Conservation (phyloP, 2,329 filamentous ascomycete genomes). For the Aspergillus neoniger region DNA sequence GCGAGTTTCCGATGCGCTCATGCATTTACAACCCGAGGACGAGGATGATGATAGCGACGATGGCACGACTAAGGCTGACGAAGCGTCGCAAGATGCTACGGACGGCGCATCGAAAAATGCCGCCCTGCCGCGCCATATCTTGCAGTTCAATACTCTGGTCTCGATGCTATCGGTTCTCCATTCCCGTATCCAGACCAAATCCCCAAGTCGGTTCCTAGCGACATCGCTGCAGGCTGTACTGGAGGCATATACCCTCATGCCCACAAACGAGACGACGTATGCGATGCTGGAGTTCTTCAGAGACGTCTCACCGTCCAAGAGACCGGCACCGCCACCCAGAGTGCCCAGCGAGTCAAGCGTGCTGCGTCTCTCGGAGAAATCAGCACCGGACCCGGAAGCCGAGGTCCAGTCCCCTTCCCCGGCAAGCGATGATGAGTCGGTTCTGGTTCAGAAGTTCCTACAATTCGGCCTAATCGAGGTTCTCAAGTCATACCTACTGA, state of each 20-base stretch:
- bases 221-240: constrained; percentile 64
- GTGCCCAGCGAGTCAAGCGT: constrained; percentile 53
- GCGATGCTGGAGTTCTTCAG: constrained; percentile 61
- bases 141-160: constrained; percentile 46
- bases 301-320: constrained; percentile 57
- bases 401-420: constrained; percentile 45
- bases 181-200: constrained; percentile 63
- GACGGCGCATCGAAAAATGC: constrained; percentile 17
- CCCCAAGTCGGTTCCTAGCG: constrained; percentile 64
- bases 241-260: constrained; percentile 59
- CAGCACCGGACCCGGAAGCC: constrained; percentile 61
- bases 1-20: constrained; percentile 63
- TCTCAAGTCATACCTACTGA: constrained; percentile 61
- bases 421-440: constrained; percentile 48
- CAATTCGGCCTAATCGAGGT: constrained; percentile 65
- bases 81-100: constrained; percentile 10
- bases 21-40: constrained; percentile 54
- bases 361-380: constrained; percentile 32
- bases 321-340: constrained; percentile 62
- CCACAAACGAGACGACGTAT: constrained; percentile 58
- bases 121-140: constrained; percentile 30
- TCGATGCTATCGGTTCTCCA: constrained; percentile 61
- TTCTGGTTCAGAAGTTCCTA: constrained; percentile 56
- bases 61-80: not conserved
- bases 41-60: constrained; percentile 28